Conservation (phyloP, 495 filamentous ascomycete species). For the Talaromyces ruber region DNA sequence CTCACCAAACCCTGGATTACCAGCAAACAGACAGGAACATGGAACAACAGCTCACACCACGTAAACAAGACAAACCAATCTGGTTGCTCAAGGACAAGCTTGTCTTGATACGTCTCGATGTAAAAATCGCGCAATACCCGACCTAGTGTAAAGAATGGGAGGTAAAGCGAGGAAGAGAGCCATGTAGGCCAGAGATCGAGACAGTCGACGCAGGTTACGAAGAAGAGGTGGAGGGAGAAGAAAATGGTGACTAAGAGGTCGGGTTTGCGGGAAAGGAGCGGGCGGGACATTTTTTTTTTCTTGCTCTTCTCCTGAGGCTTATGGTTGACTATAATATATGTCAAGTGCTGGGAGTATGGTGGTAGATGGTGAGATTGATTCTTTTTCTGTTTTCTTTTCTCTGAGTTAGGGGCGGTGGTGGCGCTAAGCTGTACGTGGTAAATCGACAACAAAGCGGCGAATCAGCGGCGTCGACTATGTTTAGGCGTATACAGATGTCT, state of each 20-base stretch:
- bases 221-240: neutral
- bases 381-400: too few species aligned
- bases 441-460: too few species aligned
- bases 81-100: conserved; percentile 58
- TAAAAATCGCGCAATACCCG: conserved; percentile 48
- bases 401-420: too few species aligned
- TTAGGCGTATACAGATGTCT: too few species aligned
- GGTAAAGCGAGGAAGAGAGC: neutral
- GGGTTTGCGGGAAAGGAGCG: neutral
- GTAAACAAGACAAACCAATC: conserved; percentile 65
- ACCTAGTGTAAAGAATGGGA: neutral
- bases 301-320: too few species aligned
- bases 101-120: conserved; percentile 62
- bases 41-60: conserved; percentile 60
- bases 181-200: conserved; percentile 1
- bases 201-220: conserved; percentile 1
- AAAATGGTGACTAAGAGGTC: conserved; percentile 6
- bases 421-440: too few species aligned
- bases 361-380: too few species aligned
- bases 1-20: conserved; percentile 41
- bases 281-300: neutral
- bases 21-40: conserved; percentile 62
- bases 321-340: too few species aligned
- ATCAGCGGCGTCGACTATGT: too few species aligned
- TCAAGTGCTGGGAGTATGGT: too few species aligned